phyloP scores from a whole-genome alignment of 257 asterid genomes.

The Euphrasia confusa region DNA sequence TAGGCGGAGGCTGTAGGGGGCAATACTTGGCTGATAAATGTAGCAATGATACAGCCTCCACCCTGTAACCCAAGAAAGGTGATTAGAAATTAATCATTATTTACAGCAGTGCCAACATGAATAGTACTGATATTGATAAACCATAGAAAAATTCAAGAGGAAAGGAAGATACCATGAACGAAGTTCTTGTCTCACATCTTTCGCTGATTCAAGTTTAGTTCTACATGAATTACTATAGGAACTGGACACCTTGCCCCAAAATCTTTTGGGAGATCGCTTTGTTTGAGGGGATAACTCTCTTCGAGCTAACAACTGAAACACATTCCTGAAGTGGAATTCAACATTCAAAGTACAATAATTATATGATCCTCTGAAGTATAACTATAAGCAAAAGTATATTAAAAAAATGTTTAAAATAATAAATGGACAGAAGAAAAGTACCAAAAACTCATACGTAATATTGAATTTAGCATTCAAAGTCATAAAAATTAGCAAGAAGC shows the following conservation, averaged over 20 bases:
- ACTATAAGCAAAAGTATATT: neutral
- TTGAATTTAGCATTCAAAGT: too few species aligned
- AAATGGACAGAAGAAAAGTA: constrained; percentile 13
- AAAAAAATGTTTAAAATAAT: neutral
- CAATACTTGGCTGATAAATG: constrained; percentile 85
- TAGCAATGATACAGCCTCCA: constrained; percentile 77
- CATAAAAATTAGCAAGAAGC: neutral
- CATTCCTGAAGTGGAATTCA: constrained; percentile 49
- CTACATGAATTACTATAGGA: constrained; percentile 37
- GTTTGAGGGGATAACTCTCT: constrained; percentile 83
- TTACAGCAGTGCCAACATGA: neutral
- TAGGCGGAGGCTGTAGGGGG: constrained; percentile 86
- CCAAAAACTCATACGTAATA: constrained; percentile 5
- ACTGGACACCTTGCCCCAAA: constrained; percentile 60
- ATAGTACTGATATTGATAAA: neutral
- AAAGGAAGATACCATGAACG: constrained; percentile 65
- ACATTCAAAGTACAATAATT: constrained; percentile 24
- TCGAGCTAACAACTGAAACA: constrained; percentile 62
- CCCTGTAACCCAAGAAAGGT: constrained; percentile 47
- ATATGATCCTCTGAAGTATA: neutral
- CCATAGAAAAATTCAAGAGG: neutral
- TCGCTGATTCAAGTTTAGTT: constrained; percentile 43
- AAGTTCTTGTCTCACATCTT: constrained; percentile 76
- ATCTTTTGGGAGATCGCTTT: constrained; percentile 60
- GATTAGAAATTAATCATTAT: constrained; percentile 12